Base-by-base conservation (phyloP, 805 yeast genomes). In the Myxozyma melibiosi region DNA sequence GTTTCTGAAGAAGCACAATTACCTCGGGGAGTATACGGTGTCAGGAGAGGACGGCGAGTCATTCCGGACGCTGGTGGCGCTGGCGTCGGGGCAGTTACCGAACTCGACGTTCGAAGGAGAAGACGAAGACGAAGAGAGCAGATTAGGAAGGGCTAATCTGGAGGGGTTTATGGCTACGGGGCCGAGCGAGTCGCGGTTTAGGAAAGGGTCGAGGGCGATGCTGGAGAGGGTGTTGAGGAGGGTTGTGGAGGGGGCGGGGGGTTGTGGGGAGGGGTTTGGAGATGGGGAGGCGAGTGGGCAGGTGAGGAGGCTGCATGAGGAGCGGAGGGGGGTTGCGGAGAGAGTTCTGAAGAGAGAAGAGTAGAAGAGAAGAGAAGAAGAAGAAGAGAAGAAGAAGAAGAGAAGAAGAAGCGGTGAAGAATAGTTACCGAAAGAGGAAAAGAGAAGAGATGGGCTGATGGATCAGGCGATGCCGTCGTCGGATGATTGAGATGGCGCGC, bases 21-120 rank as follows among this genome's bases (percentile, higher is more conserved):
- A 89, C 66, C 80, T 71, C 68, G 94, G 86, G 0, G 92, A 88
- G 30, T 91, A 88, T 69, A 86, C 95, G 0, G 70, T 89, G 2
- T 79, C 76, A 39, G 50, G 44, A 8, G 51, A 58, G 3, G 74
- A 72, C 0, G 80, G 79, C 2, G 69, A 84, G 1, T 88, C 96
- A 11, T 90, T 84, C 68, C 74, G 97, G 49, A 80, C 89, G 0
- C 83, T 84, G 56, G 83, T 91, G 1, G 96, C 90, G 0, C 70
- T 91, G 35, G 88, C 94, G 4, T 61, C 53, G n/a, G 47, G 42
- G 4, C 50, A 55, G 20, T 28, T 51, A 4, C 57, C 64, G 14
- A 24, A 16, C 14, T 51, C 44, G 18, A 40, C 61, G 4, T 54
- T 57, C 11, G 38, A 46, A 25, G 27, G 41, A 27, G 20, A 40